Base-by-base conservation (phyloP, 2,329 filamentous ascomycete genomes). In the Paracoccidioides brasiliensis region DNA sequence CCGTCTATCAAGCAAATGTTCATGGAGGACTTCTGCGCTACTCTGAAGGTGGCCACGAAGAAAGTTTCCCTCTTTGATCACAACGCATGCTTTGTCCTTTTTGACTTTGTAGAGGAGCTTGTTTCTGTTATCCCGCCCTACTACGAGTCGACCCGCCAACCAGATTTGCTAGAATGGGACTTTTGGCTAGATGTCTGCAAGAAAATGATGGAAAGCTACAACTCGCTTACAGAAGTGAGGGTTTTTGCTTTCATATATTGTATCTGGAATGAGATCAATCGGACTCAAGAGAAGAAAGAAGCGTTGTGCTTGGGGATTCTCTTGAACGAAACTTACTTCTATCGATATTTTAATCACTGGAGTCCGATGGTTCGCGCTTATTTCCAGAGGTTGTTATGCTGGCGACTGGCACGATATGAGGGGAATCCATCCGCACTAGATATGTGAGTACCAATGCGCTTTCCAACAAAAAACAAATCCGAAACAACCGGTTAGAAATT, bases 361-460 rank as follows among this genome's bases (percentile, higher is more conserved):
- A 95, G 88, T 65, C 89, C 90, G 0, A 95, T 95, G 90, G 88
- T 95, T 28, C 81, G 90, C 58, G 86, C 89, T 12, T 96, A 95
- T 69, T 96, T 85, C 67, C 93, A 95, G 80, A 87, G 90, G 49
- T 74, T 96, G 52, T 71, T 95, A 28, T 95, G 89, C 70, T 96
- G 90, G 90, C 82, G 90, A 57, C 76, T 96, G 50, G 91, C 86
- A 60, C 80, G 90, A 59, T 86, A 86, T 64, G 80, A 83, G 53
- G 88, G 84, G 14, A 80, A 78, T 49, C 76, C 81, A 28, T 80
- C 81, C 46, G 78, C 82, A 33, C 68, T 81, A 43, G 86, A 93
- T 66, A 70, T 78, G 84, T 88, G 76, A 77, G 85, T 78, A 51
- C 45, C n/a, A 7, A 41, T 38, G 22, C 22, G 22, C 22, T 22